phyloP scores from a whole-genome alignment of 225 moss, liverwort and hornwort genomes.

The Bryum argenteum region DNA sequence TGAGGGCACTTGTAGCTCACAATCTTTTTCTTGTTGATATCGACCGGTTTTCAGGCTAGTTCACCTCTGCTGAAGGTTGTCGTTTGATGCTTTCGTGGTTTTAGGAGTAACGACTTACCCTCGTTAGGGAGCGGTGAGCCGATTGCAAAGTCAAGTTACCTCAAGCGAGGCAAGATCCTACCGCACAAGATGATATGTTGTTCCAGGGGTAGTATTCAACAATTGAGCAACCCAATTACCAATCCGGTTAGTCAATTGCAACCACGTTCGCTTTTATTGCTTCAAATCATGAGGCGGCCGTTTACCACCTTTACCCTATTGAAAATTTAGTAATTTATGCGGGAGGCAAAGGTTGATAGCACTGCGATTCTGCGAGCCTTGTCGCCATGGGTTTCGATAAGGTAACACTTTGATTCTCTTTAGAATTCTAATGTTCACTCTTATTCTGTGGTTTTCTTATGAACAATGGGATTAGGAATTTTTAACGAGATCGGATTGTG shows the following conservation, averaged over 20 bases:
- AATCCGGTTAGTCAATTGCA: slow-evolving; percentile 34
- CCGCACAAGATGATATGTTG: slow-evolving; percentile 30
- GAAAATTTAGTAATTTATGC: slow-evolving; percentile 9
- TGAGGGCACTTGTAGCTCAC: not conserved
- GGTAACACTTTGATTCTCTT: slow-evolving; percentile 57
- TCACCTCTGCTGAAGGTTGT: slow-evolving; percentile 18
- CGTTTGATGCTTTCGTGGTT: slow-evolving; percentile 36
- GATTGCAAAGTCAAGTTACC: slow-evolving; percentile 57
- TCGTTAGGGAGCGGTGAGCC: slow-evolving; percentile 49
- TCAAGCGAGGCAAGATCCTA: slow-evolving; percentile 55
- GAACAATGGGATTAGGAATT: not conserved
- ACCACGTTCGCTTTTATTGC: not conserved
- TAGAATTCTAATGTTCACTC: not conserved
- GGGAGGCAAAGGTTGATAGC: slow-evolving; percentile 56
- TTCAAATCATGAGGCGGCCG: not conserved
- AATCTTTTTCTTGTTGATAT: not conserved
- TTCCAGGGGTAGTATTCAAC: slow-evolving; percentile 42
- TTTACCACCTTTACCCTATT: slow-evolving; percentile 12
- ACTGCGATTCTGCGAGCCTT: slow-evolving; percentile 66
- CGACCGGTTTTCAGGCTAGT: not conserved
- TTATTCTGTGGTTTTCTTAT: not conserved
- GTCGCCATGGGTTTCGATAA: slow-evolving; percentile 92
- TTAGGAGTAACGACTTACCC: slow-evolving; percentile 37
- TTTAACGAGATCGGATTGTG: slow-evolving; percentile 28
- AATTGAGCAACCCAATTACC: slow-evolving; percentile 34